Evolutionary conservation across 371 early-diverging fungal species (phyloP).

Genomic region (Sporodiniella umbellata): DNA sequence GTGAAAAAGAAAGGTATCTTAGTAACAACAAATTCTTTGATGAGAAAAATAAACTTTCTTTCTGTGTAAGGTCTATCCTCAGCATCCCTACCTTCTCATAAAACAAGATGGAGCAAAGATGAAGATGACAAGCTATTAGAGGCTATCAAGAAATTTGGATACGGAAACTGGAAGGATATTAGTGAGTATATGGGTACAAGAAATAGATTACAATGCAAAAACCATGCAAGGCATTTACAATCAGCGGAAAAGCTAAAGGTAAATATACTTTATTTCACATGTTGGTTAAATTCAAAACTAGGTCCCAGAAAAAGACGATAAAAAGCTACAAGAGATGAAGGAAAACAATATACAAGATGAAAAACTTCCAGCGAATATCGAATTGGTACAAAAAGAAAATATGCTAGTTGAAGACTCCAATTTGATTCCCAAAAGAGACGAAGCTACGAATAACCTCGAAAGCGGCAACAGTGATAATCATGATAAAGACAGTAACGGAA

Average conservation of each 20-base stretch:
- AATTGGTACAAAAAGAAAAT: neutral
- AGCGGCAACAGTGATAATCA: too few relatives aligned
- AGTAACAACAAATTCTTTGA: too few relatives aligned
- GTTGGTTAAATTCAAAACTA: too few relatives aligned
- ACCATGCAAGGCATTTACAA: constrained; percentile 62
- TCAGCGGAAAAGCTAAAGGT: constrained; percentile 46
- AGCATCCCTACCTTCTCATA: constrained; percentile 59
- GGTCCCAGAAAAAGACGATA: too few relatives aligned
- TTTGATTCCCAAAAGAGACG: too few relatives aligned
- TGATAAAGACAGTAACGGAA: neutral
- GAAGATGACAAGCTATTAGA: constrained; percentile 39
- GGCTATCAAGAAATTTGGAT: constrained; percentile 58
- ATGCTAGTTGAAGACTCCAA: too few relatives aligned
- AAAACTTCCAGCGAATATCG: constrained; percentile 6
- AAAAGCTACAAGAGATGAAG: too few relatives aligned
- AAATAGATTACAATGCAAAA: constrained; percentile 66
- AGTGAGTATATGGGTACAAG: constrained; percentile 53
- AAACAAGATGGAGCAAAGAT: constrained; percentile 52
- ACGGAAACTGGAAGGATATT: constrained; percentile 66
- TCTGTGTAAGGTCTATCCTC: constrained; percentile 37
- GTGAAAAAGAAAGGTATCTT: too few relatives aligned
- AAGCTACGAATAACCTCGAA: too few relatives aligned
- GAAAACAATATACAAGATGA: constrained; percentile 13
- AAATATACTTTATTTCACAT: neutral
- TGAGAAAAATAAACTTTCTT: too few relatives aligned